A percentile compares a stretch with the other conserved stretches of the same genome.
Evolutionary conservation across 306 rosid species (phyloP).

Genomic region (Cicer bijugum): DNA sequence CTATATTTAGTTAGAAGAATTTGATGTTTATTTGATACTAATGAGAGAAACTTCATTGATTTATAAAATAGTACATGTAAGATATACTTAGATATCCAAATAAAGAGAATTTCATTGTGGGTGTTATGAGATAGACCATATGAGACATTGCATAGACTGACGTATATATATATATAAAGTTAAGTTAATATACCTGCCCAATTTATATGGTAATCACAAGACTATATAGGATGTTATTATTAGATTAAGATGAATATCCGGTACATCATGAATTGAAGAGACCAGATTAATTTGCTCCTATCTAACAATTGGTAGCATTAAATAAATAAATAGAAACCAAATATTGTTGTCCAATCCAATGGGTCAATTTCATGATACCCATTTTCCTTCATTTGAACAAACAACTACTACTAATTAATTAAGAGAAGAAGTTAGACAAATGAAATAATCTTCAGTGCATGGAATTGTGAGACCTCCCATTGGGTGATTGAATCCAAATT

Average conservation of each 20-base stretch:
- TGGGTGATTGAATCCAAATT: slow-evolving; percentile 88
- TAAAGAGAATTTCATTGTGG: too few species aligned
- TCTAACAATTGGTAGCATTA: slow-evolving; percentile 36
- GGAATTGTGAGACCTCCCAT: slow-evolving; percentile 95
- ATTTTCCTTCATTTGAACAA: slow-evolving; percentile 24
- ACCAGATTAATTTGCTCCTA: slow-evolving; percentile 41
- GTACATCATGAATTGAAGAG: slow-evolving; percentile 45
- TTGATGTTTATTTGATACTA: too few species aligned
- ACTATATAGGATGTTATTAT: slow-evolving; percentile 16
- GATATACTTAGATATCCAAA: too few species aligned
- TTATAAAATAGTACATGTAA: too few species aligned
- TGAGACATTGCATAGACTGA: too few species aligned
- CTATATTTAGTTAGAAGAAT: too few species aligned
- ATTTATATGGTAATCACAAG: slow-evolving; percentile 21
- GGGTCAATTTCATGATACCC: slow-evolving; percentile 29
- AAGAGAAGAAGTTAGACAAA: slow-evolving; percentile 69
- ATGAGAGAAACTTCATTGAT: too few species aligned
- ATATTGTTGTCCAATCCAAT: not conserved
- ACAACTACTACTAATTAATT: slow-evolving; percentile 41
- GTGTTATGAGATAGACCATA: too few species aligned
- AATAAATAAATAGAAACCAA: not conserved
- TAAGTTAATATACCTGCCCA: slow-evolving; percentile 40
- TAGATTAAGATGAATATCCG: slow-evolving; percentile 20
- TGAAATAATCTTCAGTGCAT: slow-evolving; percentile 81
- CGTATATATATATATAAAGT: too few species aligned